Base-by-base conservation (phyloP, 805 yeast species). In the Grigorovia humatica region DNA sequence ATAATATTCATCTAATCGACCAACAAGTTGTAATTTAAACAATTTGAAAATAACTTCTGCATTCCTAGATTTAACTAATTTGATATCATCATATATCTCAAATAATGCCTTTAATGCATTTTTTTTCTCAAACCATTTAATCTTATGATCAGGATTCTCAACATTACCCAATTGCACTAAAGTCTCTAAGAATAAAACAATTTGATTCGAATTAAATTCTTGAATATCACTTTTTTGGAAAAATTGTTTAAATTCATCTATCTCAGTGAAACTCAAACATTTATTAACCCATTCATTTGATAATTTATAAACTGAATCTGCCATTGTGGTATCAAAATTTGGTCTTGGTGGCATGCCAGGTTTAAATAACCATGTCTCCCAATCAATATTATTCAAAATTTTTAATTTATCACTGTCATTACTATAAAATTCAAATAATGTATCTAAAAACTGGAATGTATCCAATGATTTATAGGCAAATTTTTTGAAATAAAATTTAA, bases 331-430 rank as follows among this genome's bases (percentile, higher is more conserved):
- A 64, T 87, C 88, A 63, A 89, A 88, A 40, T 78, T 63, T 15
- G 95, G 96, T 64, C 80, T 84, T 55, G 95, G 95, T 44, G 97
- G 96, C 75, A 89, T 77, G 1, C 96, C 96, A 5, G 93, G 85
- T 44, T 76, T 73, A 67, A 75, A 85, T 51, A 88, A 71, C 96
- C 96, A 89, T 29, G 79, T 68, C 50, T 87, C 75, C 96, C 96
- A 89, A 67, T 89, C 96, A 49, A 90, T 77, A 8, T 76, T 57
- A 59, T 85, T 85, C 59, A 87, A 74, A n/a, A 74, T 58, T 0
- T 67, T 75, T 51, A 73, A 72, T 52, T 79, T 71, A n/a, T 69
- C 67, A 35, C 66, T 55, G 3, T 13, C n/a, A 38, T 15, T n/a
- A 20, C n/a, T 13, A 63, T 74, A 82, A 62, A 80, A 86, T 47